Conservation (phyloP, 1,284 basidiomycete species). For the Fomitopsis palustris region DNA sequence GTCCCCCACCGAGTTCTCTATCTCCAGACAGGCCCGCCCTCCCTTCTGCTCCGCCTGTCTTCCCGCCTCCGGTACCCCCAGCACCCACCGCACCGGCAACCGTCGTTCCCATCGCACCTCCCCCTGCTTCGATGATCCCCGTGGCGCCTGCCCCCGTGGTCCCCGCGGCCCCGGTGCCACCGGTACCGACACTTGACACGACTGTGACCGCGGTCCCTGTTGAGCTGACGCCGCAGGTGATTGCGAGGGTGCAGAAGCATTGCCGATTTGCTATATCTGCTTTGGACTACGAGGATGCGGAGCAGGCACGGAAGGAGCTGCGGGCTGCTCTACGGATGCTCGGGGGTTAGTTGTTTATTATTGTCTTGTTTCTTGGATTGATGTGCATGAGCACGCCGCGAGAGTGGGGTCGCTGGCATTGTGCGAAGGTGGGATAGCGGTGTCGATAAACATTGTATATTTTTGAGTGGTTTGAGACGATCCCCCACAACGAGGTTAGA, state of each 20-base stretch:
- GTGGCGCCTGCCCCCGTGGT: conserved; percentile 5
- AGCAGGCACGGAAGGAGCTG: conserved; percentile 80
- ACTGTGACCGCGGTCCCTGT: conserved; percentile 31
- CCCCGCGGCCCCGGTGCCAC: conserved; percentile 8
- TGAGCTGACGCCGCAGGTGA: conserved; percentile 58
- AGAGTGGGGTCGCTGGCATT: not conserved
- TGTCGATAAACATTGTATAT: too few species aligned
- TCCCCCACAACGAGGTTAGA: too few species aligned
- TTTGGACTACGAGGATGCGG: conserved; percentile 88
- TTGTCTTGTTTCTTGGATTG: not conserved
- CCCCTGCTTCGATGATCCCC: conserved; percentile 8
- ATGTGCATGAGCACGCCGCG: not conserved
- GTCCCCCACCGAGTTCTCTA: not conserved
- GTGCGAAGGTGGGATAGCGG: not conserved
- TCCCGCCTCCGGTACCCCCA: conserved; percentile 10
- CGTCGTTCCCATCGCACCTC: conserved; percentile 10
- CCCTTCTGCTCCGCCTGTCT: too few species aligned
- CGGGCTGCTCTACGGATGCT: conserved; percentile 69
- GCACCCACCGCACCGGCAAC: conserved; percentile 10
- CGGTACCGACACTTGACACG: conserved; percentile 17
- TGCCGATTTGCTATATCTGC: conserved; percentile 89
- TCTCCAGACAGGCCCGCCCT: not conserved
- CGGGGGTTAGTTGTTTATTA: conserved; percentile 47
- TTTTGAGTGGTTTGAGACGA: not conserved
- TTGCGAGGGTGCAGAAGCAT: conserved; percentile 83